A percentile compares a stretch with the other conserved stretches of the same genome.
Evolutionary conservation across 2,329 filamentous ascomycete genomes (phyloP).

Genomic region (Ceratocystis smalleyi): DNA sequence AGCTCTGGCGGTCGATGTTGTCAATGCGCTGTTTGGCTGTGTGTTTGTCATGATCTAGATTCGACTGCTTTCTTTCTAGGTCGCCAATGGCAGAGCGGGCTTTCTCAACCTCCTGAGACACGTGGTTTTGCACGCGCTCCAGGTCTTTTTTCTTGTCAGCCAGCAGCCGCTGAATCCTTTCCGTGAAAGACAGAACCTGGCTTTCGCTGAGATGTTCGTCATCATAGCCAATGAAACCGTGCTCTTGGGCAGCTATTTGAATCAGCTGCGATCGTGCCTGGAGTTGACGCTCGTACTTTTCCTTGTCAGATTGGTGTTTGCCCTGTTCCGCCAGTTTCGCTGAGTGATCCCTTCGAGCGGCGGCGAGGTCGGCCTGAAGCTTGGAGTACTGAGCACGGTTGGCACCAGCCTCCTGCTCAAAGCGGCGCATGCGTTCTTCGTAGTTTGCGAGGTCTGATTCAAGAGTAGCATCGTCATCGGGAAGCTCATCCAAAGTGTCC

Average conservation of each 20-base stretch:
- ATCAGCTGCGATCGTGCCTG: slow-evolving; percentile 56
- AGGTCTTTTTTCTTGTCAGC: slow-evolving; percentile 66
- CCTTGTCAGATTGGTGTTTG: slow-evolving; percentile 70
- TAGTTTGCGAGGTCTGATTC: slow-evolving; percentile 60
- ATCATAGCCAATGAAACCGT: slow-evolving; percentile 75
- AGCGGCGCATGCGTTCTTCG: slow-evolving; percentile 53
- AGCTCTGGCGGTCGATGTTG: slow-evolving; percentile 55
- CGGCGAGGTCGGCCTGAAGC: slow-evolving; percentile 37
- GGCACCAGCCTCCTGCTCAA: slow-evolving; percentile 45
- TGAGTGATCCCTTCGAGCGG: slow-evolving; percentile 33
- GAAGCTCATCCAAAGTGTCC: slow-evolving; percentile 57
- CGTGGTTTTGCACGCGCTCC: slow-evolving; percentile 57
- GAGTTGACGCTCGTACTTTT: slow-evolving; percentile 70
- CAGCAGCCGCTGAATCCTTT: slow-evolving; percentile 57
- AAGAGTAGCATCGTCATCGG: slow-evolving; percentile 63
- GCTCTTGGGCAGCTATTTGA: slow-evolving; percentile 57
- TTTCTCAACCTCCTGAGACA: slow-evolving; percentile 55
- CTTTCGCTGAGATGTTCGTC: slow-evolving; percentile 53
- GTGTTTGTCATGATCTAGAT: slow-evolving; percentile 57
- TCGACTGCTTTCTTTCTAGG: slow-evolving; percentile 58
- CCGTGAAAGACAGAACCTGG: slow-evolving; percentile 61
- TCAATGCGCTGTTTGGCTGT: slow-evolving; percentile 57
- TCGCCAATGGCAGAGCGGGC: slow-evolving; percentile 58
- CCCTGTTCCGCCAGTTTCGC: slow-evolving; percentile 51
- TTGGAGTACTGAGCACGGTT: slow-evolving; percentile 50